Percentiles rank a stretch among this genome's conserved stretches.
Evolutionary conservation across 116 monocot genomes (phyloP).

Genomic region (Zostera marina): DNA sequence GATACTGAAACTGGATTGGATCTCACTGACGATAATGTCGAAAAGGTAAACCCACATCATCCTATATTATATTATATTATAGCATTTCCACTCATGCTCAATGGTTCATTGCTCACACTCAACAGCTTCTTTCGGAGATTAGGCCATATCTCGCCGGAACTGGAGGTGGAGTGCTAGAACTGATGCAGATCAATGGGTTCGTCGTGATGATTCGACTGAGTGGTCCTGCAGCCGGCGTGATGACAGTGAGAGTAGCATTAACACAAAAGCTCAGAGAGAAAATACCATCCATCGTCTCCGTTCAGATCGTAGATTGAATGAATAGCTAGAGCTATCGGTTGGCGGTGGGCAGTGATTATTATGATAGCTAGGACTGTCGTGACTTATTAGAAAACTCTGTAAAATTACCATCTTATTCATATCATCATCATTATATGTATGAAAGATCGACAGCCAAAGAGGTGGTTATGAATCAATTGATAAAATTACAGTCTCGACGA

Average conservation of each 20-base stretch:
- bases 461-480: too few species aligned
- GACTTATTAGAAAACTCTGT: too few species aligned
- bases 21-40: conserved; percentile 75
- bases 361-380: too few species aligned
- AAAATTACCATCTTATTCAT: too few species aligned
- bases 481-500: conserved; percentile 22
- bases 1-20: conserved; percentile 89
- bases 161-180: conserved; percentile 75
- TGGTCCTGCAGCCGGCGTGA: conserved; percentile 83
- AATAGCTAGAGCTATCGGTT: conserved; percentile 6
- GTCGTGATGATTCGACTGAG: conserved; percentile 53
- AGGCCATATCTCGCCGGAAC: conserved; percentile 77
- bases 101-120: too few species aligned
- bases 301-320: conserved; percentile 67
- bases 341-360: too few species aligned
- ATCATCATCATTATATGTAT: too few species aligned
- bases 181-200: conserved; percentile 51
- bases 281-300: conserved; percentile 75
- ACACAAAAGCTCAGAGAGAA: conserved; percentile 90
- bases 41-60: conserved; percentile 57
- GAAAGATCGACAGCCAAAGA: too few species aligned
- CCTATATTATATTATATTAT: too few species aligned
- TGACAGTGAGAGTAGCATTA: conserved; percentile 87
- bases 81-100: too few species aligned
- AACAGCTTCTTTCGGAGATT: conserved; percentile 83